A percentile compares a stretch with the other conserved stretches of the same genome.
Evolutionary conservation across 805 yeast genomes (phyloP).

Genomic region (Sungouiozyma intestinalis): DNA sequence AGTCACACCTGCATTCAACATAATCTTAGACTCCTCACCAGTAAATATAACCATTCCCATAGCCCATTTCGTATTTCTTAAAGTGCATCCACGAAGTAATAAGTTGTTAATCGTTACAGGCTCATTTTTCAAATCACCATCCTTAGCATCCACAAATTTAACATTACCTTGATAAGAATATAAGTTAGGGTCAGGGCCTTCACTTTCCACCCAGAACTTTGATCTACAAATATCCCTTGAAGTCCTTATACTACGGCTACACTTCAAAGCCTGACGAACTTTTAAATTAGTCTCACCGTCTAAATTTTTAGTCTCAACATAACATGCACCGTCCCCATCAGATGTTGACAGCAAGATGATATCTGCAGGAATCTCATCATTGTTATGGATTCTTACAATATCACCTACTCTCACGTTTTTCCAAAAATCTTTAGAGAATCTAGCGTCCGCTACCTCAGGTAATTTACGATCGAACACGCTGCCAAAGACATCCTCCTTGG

Average conservation of each 20-base stretch:
- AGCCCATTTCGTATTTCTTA: conserved; percentile 77
- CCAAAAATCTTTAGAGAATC: conserved; percentile 39
- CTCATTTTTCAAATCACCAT: conserved; percentile 35
- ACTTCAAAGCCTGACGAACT: conserved; percentile 62
- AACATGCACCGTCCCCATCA: conserved; percentile 60
- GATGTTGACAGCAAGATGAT: conserved; percentile 52
- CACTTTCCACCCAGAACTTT: conserved; percentile 64
- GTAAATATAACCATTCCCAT: conserved; percentile 69
- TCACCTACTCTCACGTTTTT: conserved; percentile 67
- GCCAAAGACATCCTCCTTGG: conserved; percentile 47
- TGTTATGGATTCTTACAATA: conserved; percentile 53
- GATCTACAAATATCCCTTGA: conserved; percentile 40
- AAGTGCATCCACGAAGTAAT: conserved; percentile 63
- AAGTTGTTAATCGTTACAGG: conserved; percentile 60
- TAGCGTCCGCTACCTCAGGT: conserved; percentile 29
- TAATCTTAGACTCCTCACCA: conserved; percentile 70
- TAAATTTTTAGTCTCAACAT: conserved; percentile 69
- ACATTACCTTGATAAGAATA: conserved; percentile 69
- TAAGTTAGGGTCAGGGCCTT: conserved; percentile 73
- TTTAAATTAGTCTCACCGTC: conserved; percentile 77
- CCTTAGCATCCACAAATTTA: conserved; percentile 34
- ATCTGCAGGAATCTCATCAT: conserved; percentile 78
- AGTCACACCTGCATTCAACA: conserved; percentile 71
- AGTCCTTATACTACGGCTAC: conserved; percentile 40
- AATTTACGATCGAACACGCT: conserved; percentile 47